Conservation (phyloP, 169 alveolate species). For the Condylostoma magnum region DNA sequence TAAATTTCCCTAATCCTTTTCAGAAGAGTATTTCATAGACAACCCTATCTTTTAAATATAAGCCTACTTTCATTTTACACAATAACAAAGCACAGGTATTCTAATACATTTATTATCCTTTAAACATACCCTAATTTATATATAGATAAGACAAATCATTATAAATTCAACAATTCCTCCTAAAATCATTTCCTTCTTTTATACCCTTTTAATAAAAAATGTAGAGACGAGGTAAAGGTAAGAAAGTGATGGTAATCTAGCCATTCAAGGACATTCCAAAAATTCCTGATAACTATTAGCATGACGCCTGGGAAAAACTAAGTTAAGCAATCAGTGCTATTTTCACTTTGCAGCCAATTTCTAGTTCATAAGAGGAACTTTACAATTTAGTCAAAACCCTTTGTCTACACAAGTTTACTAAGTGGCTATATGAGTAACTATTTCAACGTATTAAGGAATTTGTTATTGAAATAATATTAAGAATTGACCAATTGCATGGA, state of each 20-base stretch:
- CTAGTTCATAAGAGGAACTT: slow-evolving; percentile 21
- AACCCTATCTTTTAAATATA: too few species aligned
- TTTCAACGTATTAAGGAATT: neutral
- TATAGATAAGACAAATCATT: too few species aligned
- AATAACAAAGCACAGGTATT: too few species aligned
- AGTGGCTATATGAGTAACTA: neutral
- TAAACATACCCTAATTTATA: too few species aligned
- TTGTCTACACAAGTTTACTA: neutral
- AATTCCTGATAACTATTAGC: slow-evolving; percentile 27
- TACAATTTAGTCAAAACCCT: slow-evolving; percentile 23
- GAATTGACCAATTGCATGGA: neutral
- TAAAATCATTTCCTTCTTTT: too few species aligned
- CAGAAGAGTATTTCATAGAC: too few species aligned
- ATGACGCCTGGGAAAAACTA: slow-evolving; percentile 27
- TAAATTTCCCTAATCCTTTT: too few species aligned
- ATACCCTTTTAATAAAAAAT: too few species aligned
- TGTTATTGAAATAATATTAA: neutral
- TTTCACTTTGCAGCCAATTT: neutral
- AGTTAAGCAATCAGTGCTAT: slow-evolving; percentile 18
- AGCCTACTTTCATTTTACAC: too few species aligned
- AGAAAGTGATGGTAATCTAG: slow-evolving; percentile 31
- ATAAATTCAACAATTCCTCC: too few species aligned
- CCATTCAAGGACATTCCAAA: slow-evolving; percentile 26
- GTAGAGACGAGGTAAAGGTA: too few species aligned
- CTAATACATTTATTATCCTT: too few species aligned